phyloP scores from a whole-genome alignment of 805 yeast species.

The Pichia manshurica region DNA sequence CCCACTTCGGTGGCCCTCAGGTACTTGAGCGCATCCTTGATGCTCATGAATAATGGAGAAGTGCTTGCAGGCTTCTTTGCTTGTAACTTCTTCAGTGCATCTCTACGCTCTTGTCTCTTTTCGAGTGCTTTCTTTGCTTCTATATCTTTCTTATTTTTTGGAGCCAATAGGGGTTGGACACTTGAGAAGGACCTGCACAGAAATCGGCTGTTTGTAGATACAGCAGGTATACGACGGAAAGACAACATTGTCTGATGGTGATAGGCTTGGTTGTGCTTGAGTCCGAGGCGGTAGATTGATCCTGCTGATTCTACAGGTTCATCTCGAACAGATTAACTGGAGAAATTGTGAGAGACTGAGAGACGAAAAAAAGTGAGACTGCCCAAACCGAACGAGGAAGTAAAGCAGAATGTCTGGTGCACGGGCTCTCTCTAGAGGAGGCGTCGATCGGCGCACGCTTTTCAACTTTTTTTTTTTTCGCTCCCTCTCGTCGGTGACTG shows the following conservation, averaged over 20 bases:
- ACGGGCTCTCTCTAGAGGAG: too few species aligned
- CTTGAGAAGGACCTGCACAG: conserved; percentile 2
- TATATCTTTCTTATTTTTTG: conserved; percentile 25
- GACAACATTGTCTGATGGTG: neutral
- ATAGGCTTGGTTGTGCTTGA: neutral
- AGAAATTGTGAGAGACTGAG: too few species aligned
- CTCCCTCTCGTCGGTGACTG: too few species aligned
- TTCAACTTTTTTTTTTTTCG: too few species aligned
- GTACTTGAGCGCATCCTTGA: conserved; percentile 68
- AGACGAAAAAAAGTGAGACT: neutral
- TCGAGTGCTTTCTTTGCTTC: conserved; percentile 25
- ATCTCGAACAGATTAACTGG: too few species aligned
- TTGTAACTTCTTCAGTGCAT: conserved; percentile 23
- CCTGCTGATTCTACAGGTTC: too few species aligned
- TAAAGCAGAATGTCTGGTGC: conserved; percentile 1
- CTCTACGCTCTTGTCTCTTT: conserved; percentile 23
- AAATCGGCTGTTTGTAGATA: neutral
- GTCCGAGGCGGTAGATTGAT: neutral
- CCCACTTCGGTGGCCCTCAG: conserved; percentile 91
- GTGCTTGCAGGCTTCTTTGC: conserved; percentile 39
- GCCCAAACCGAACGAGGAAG: neutral
- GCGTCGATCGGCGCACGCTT: too few species aligned
- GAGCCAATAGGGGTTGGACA: conserved; percentile 14
- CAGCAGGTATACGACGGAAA: neutral
- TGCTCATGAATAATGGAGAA: conserved; percentile 64